Base-by-base conservation (phyloP, 352 stramenopile genomes). In the Albugo candida region DNA sequence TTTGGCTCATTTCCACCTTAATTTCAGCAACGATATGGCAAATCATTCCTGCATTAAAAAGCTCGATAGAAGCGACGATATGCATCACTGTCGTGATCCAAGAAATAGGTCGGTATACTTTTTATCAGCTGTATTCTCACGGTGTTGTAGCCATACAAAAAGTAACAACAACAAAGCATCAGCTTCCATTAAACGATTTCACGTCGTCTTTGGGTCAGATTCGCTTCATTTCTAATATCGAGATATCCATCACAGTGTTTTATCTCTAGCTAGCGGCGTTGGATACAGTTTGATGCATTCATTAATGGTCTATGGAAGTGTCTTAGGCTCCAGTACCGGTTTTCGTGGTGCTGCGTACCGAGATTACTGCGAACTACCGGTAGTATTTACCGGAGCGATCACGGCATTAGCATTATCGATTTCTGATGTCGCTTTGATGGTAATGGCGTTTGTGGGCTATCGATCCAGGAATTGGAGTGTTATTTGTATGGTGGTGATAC, bases 201-300 rank as follows among this genome's bases (percentile, higher is more conserved):
- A 91, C 77, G 49, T 86, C 77, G 17, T 75, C 70, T 4, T 60
- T 89, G 47, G 66, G 65, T 77, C 52, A 48, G 52, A n/a, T 31
- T 38, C 19, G 24, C 37, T 45, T 51, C 47, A 16, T 31, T 3
- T 5, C 14, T 13, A 27, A 31, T 17, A 16, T 49, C 18, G 53
- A n/a, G n/a, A n/a, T 8, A 31, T 10, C 2, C 13, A 18, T 18
- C 34, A 35, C 45, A 2, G 4, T 40, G 20, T 35, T 31, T 14
- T 54, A 2, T 55, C 0, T 54, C n/a, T 56, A 79, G 77, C 77
- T 13, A 72, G 68, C 21, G 77, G 77, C 40, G 74, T 91, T 13
- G 77, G 77, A 37, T 91, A 84, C 55, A 63, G 70, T 13, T 34
- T 87, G 49, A 91, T 91, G 77, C 77, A 85, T 54, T 61, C 74